Evolutionary conservation across 1,284 basidiomycete genomes (phyloP), one percentile per base, ranked within the genome.

Genomic region (Marasmius oreades): DNA sequence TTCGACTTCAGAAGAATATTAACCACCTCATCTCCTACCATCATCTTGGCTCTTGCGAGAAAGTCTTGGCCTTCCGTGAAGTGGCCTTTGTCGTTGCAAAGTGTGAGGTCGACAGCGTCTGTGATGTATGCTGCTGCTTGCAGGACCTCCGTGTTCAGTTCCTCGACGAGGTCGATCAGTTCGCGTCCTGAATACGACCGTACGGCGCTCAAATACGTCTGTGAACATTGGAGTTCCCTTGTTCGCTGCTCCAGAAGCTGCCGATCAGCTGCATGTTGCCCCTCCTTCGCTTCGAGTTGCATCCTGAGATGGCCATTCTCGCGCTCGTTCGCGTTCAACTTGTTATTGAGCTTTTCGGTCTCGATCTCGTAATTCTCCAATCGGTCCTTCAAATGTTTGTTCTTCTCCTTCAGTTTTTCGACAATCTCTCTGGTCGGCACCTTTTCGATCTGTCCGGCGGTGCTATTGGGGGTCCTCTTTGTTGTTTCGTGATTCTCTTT

Each of bases 81-180:
- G 14, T 11, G 16, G 20, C 33, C 24, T 33, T 51, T 12, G 24
- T 53, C 47, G 20, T 42, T 6, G 39, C 28, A 10, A 31, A 10
- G 28, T 4, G 8, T 46, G 52, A 72, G 71, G 66, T 68, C 69
- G 55, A 52, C 53, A 1, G 59, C 59, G 37, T 66, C 66, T 14
- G 65, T 61, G 36, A 70, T 64, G 28, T 61, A 53, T n/a, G 69
- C 64, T 11, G 66, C 61, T 16, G 55, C 44, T 39, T 68, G 67
- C 11, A 65, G 55, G 53, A 69, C 67, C 46, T 65, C 67, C 6
- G 63, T 59, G 56, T 69, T 70, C 3, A 70, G 46, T 1, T 52
- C 42, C n/a, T 63, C 57, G 16, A 64, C 59, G 53, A 66, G 60
- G 18, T n/a, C 50, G 44, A 65, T 64, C 43, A 69, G 57, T n/a